Evolutionary conservation across 1,284 basidiomycete species (phyloP), one percentile per base, ranked within the genome.

Genomic region (Violaceomyces palustris): DNA sequence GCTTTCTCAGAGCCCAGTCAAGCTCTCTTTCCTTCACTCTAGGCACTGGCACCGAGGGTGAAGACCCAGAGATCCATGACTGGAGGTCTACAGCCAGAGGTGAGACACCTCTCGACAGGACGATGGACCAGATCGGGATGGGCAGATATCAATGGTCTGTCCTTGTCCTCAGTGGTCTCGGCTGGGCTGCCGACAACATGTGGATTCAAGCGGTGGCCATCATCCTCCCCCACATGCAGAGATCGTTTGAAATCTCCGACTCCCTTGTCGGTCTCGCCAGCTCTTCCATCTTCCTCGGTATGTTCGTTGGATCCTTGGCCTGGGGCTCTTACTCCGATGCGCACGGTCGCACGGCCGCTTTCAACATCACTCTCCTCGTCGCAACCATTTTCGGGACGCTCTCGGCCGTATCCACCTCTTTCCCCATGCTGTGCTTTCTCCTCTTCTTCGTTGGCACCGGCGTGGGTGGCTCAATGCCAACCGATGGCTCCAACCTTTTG

Each of bases 401-500:
- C 0, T 83, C 88, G 0, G 84, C 87, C 0, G 82, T 89, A 47
- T 79, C 87, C 0, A 81, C 79, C n/a, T 83, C 81, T 0, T 96
- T 90, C 69, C 46, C 61, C 1, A 74, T 79, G 30, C 78, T 97
- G 7, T 94, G 91, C 64, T 43, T 87, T 6, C 77, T 84, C 11
- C 78, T 96, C 7, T 94, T 97, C 72, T 78, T 87, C 26, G 79
- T 98, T 1, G 93, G 93, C 2, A 92, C 85, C 36, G 88, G 91
- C 3, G 87, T 96, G 1, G 89, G 88, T 0, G 75, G 75, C 1
- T 65, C 61, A 31, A 93, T 96, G 89, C 93, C 92, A 0, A 96
- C 91, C 0, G 92, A 97, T 64, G 92, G 92, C 3, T 94, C 90
- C 0, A 81, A 94, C 5, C 82, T 97, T 39, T 79, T 96, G 4